These are phyloP conservation scores for Phaeophleospora eucalypticola DNA, from an alignment of 2,329 filamentous ascomycete species.

Conservation along the genomic window DNA sequence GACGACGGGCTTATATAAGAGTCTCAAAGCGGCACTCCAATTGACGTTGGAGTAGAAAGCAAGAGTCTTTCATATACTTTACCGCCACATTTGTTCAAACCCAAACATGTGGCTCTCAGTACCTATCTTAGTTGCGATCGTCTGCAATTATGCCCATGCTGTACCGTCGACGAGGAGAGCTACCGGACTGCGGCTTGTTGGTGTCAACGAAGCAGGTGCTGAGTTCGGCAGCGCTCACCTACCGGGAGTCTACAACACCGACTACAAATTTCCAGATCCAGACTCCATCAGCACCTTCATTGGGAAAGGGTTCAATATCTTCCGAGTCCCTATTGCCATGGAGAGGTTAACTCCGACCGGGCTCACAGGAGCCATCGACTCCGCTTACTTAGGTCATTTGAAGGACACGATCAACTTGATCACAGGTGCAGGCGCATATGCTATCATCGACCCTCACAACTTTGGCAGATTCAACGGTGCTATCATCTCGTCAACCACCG, in stretches of 20 bases:
- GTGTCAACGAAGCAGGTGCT: constrained; percentile 55
- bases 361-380: background rate
- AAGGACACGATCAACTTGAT: background rate
- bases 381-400: background rate
- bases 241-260: constrained; percentile 44
- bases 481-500: constrained; percentile 41
- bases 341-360: background rate
- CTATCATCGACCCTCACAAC: constrained; percentile 1
- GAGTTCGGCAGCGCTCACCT: constrained; percentile 57
- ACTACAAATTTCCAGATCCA: constrained; percentile 1
- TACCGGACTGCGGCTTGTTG: constrained; percentile 34
- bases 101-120: background rate
- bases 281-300: background rate
- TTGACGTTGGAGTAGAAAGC: too few relatives aligned
- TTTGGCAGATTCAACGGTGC: constrained; percentile 30
- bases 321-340: background rate
- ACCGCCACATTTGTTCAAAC: too few relatives aligned
- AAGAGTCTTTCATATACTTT: too few relatives aligned
- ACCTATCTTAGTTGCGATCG: background rate
- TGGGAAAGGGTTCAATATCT: constrained; percentile 1
- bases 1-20: too few relatives aligned
- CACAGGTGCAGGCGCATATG: background rate
- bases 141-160: background rate
- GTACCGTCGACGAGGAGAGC: background rate
- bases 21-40: too few relatives aligned